Conservation (phyloP, 2,329 filamentous ascomycete species). For the Paraphoma sp. region DNA sequence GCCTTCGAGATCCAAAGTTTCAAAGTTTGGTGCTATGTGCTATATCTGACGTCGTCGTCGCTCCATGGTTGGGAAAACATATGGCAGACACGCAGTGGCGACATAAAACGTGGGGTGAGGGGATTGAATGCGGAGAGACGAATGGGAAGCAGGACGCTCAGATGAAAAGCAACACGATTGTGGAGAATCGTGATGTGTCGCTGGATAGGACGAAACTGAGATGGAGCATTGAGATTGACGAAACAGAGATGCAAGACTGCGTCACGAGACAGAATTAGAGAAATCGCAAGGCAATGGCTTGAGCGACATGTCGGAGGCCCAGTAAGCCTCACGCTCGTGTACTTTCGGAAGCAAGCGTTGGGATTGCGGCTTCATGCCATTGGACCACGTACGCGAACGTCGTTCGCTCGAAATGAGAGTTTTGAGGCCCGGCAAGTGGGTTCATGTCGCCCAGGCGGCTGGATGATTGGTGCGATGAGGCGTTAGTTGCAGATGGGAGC, state of each 20-base stretch:
- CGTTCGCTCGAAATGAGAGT: conserved; percentile 37
- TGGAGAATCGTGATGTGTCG: conserved; percentile 37
- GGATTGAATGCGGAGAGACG: conserved; percentile 43
- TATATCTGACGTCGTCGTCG: conserved; percentile 34
- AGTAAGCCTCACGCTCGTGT: conserved; percentile 41
- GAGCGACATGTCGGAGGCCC: conserved; percentile 31
- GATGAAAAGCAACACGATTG: conserved; percentile 31
- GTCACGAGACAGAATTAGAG: conserved; percentile 40
- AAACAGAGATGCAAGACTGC: conserved; percentile 36
- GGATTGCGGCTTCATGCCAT: conserved; percentile 36
- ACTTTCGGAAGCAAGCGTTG: conserved; percentile 30
- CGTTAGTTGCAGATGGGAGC: conserved; percentile 35
- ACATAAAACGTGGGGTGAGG: conserved; percentile 45
- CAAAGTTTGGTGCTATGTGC: conserved; percentile 39
- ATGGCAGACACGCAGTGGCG: conserved; percentile 37
- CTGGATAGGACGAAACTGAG: conserved; percentile 32
- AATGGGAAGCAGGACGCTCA: conserved; percentile 37
- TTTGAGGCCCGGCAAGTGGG: conserved; percentile 37
- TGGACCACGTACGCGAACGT: conserved; percentile 46
- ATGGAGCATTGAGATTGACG: conserved; percentile 31
- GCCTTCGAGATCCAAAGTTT: conserved; percentile 26
- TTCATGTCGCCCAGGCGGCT: conserved; percentile 23
- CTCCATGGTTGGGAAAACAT: conserved; percentile 42
- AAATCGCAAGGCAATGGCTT: conserved; percentile 31
- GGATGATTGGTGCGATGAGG: conserved; percentile 34